Conservation (phyloP, 371 early-diverging fungal genomes). For the Haplosporangium sp. region DNA sequence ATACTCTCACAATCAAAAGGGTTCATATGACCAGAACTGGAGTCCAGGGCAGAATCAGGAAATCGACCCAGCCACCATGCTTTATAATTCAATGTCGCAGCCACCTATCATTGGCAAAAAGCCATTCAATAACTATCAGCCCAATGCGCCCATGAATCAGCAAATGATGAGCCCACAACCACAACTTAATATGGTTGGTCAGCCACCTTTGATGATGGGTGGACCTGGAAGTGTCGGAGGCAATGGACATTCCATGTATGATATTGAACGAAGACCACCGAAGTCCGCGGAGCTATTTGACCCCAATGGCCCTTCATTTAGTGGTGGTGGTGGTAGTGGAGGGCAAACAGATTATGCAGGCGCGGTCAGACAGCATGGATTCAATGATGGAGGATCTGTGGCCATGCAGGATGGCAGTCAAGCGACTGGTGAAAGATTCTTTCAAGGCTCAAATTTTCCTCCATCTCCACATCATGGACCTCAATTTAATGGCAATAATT, state of each 20-base stretch:
- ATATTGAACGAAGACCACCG: constrained; percentile 48
- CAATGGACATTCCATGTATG: constrained; percentile 20
- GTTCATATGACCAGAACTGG: constrained; percentile 29
- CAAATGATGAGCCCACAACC: constrained; percentile 15
- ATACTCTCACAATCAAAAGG: constrained; percentile 26
- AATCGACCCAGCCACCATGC: constrained; percentile 18
- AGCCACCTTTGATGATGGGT: constrained; percentile 2
- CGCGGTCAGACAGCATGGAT: constrained; percentile 14
- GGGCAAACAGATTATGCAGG: constrained; percentile 9
- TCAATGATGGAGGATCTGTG: constrained; percentile 15
- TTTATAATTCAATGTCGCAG: constrained; percentile 17
- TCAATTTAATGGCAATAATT: constrained; percentile 6
- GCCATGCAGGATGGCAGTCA: constrained; percentile 1
- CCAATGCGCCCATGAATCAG: constrained; percentile 12
- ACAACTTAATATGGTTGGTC: constrained; percentile 4
- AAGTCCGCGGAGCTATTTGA: constrained; percentile 51
- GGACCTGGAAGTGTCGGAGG: constrained; percentile 10
- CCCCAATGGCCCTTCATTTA: constrained; percentile 38
- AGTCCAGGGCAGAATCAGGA: constrained; percentile 24
- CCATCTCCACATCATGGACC: constrained; percentile 18
- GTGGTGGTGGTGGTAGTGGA: background rate
- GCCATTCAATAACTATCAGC: constrained; percentile 21
- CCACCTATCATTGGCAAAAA: constrained; percentile 26
- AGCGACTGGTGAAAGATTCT: background rate
- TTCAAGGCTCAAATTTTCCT: constrained; percentile 9